Evolutionary conservation across 768 basidiomycete species (phyloP).

Genomic region (Trametes cinnabarina): DNA sequence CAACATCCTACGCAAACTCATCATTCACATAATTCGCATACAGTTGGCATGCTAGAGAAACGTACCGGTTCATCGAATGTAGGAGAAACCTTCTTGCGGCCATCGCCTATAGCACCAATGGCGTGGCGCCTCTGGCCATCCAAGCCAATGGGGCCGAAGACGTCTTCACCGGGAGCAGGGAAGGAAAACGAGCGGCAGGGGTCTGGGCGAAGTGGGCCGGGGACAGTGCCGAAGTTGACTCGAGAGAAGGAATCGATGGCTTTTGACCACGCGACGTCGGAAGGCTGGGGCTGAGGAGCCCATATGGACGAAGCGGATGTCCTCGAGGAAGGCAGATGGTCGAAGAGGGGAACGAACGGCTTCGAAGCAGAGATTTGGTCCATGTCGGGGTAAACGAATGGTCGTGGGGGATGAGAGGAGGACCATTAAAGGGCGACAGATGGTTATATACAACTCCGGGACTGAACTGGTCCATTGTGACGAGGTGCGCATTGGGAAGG

Average conservation of each 20-base stretch:
- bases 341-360: slow-evolving; percentile 29
- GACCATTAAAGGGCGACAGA: neutral
- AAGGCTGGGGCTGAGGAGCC: slow-evolving; percentile 77
- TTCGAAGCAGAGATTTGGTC: slow-evolving; percentile 19
- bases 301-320: slow-evolving; percentile 57
- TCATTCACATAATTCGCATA: slow-evolving; percentile 22
- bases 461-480: slow-evolving; percentile 7
- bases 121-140: slow-evolving; percentile 42
- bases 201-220: slow-evolving; percentile 19
- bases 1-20: slow-evolving; percentile 56
- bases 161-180: slow-evolving; percentile 49
- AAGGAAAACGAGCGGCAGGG: slow-evolving; percentile 27
- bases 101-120: slow-evolving; percentile 79
- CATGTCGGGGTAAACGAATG: slow-evolving; percentile 19
- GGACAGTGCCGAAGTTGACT: slow-evolving; percentile 30
- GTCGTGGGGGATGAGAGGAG: slow-evolving; percentile 11
- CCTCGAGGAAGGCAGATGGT: slow-evolving; percentile 20
- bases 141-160: slow-evolving; percentile 57
- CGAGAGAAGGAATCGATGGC: slow-evolving; percentile 61
- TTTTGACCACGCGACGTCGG: slow-evolving; percentile 66
- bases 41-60: slow-evolving; percentile 19
- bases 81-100: slow-evolving; percentile 61
- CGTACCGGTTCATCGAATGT: slow-evolving; percentile 56
- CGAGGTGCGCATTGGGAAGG: slow-evolving; percentile 2
- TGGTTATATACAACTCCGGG: slow-evolving; percentile 14